Evolutionary conservation across 352 stramenopile species (phyloP), one percentile per base, ranked within the genome.

Genomic region (Globisporangium ultimum): DNA sequence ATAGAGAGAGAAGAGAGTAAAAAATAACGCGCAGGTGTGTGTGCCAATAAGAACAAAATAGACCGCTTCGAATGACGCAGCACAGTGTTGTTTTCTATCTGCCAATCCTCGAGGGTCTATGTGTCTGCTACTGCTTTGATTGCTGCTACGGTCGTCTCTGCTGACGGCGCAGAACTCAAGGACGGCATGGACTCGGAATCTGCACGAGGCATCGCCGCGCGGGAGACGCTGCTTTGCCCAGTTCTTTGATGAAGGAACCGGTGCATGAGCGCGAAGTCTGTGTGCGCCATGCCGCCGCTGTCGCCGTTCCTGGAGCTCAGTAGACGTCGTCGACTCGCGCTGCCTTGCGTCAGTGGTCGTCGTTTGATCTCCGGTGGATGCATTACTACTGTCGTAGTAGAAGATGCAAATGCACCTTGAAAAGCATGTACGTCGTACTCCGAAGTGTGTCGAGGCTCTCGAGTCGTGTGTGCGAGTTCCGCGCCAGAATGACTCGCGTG

Each of bases 231-330:
- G 36, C 53, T 18, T 28, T 14, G 28, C 8, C 28, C 40, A n/a
- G 40, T 28, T 43, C 62, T 74, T 50, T 88, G 78, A 46, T 92
- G 82, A 32, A 92, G 69, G 38, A 89, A 90, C 43, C 82, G 81
- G 69, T 90, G 78, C 66, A 90, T 85, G 22, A 85, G 63, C 11
- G 78, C 71, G 59, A 87, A 88, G 28, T 88, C 77, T 0, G 66
- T 61, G 12, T 64, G 57, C 57, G 68, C 48, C 43, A 56, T 67
- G 10, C 48, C 57, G 5, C 64, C 58, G n/a, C 28, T 48, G 10
- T 57, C 56, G 12, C 50, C 42, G 36, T 76, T 76, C 0, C 60
- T 70, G 2, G 18, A 72, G 48, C 63, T 55, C 7, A 75, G 62
- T 18, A 76, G 49, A 4, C 74, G 68, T 51, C 72, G 69, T 47